Evolutionary conservation across 768 basidiomycete species (phyloP).

Genomic region (Roridomyces roridus): DNA sequence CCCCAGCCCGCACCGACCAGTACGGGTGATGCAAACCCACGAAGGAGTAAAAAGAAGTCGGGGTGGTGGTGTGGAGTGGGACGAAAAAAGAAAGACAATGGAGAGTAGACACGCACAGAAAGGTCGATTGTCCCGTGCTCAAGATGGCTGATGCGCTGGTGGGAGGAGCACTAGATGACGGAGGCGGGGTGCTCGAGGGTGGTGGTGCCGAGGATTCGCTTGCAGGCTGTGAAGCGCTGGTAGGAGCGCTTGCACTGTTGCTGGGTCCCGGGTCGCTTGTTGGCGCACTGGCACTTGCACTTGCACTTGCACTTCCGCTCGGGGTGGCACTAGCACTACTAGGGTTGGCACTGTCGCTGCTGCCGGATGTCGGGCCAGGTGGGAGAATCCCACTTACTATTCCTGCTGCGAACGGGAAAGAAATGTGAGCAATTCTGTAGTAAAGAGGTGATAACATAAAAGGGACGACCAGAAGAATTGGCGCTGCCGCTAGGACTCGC

Average conservation of each 20-base stretch:
- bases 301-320: neutral
- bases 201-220: neutral
- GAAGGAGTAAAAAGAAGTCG: too few species aligned
- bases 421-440: conserved; percentile 1
- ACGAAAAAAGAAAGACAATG: neutral
- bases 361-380: neutral
- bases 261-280: neutral
- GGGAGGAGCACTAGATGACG: neutral
- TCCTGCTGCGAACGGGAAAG: neutral
- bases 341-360: neutral
- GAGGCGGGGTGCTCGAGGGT: too few species aligned
- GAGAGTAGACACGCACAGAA: conserved; percentile 1
- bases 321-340: too few species aligned
- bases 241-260: neutral
- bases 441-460: neutral
- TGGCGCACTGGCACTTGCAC: neutral
- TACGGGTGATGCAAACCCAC: neutral
- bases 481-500: too few species aligned
- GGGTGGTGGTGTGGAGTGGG: neutral
- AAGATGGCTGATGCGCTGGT: conserved; percentile 1
- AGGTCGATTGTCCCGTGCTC: neutral
- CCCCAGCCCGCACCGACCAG: too few species aligned
- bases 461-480: too few species aligned
- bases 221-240: neutral
- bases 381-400: neutral